These are phyloP conservation scores for Coprinopsis cinerea DNA, from an alignment of 768 basidiomycete genomes.

Conservation along the genomic window DNA sequence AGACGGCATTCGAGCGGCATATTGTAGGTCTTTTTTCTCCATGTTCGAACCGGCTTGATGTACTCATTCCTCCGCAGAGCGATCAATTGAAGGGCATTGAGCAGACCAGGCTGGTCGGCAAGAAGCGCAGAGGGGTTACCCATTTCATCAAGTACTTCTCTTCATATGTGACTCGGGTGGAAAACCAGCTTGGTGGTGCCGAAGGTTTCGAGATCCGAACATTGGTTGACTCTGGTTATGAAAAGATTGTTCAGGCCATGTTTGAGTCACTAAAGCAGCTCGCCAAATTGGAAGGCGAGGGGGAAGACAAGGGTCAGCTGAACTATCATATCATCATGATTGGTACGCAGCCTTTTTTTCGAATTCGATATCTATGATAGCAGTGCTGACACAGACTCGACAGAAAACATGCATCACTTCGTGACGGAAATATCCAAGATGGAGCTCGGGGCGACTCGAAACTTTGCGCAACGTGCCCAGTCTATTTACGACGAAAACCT, in stretches of 20 bases:
- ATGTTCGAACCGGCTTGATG: neutral
- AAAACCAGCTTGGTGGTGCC: constrained; percentile 74
- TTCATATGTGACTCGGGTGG: constrained; percentile 75
- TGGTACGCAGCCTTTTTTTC: constrained; percentile 45
- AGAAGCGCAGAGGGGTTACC: constrained; percentile 88
- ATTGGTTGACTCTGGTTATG: constrained; percentile 78
- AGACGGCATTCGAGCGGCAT: constrained; percentile 71
- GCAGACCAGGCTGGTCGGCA: constrained; percentile 84
- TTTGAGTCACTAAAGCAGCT: constrained; percentile 92
- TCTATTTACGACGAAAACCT: constrained; percentile 88
- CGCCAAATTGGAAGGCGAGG: constrained; percentile 91
- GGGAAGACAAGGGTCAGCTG: constrained; percentile 93
- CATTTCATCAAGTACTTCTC: constrained; percentile 94
- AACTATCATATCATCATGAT: constrained; percentile 95
- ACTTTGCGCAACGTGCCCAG: constrained; percentile 70
- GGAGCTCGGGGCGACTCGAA: constrained; percentile 53
- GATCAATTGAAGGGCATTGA: constrained; percentile 87
- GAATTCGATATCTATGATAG: neutral
- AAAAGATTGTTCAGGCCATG: constrained; percentile 83
- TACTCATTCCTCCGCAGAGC: constrained; percentile 38
- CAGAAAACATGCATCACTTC: constrained; percentile 97
- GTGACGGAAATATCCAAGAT: constrained; percentile 74
- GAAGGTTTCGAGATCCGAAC: constrained; percentile 73
- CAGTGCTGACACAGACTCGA: neutral
- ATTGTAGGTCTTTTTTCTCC: constrained; percentile 39